These are phyloP conservation scores for Ilyonectria sp. DNA, from an alignment of 2,329 filamentous ascomycete species.

Conservation along the genomic window DNA sequence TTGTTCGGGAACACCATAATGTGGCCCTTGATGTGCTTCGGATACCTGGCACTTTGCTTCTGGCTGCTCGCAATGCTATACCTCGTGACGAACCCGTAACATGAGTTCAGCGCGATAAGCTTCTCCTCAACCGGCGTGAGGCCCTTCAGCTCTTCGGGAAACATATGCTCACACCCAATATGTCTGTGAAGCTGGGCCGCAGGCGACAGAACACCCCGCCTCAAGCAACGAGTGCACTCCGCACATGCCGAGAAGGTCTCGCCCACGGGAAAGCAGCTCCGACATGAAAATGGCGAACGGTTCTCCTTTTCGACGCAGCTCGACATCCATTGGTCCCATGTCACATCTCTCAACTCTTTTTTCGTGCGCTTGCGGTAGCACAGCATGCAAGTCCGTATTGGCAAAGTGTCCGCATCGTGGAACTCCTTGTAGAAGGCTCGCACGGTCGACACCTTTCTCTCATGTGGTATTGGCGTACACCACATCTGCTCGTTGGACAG, in stretches of 20 bases:
- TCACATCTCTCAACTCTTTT: background rate
- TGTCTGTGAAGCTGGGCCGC: conserved; percentile 7
- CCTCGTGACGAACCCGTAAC: background rate
- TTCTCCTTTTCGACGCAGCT: conserved; percentile 17
- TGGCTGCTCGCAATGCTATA: background rate
- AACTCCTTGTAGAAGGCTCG: conserved; percentile 10
- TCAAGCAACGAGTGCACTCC: conserved; percentile 17
- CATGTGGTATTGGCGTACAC: conserved; percentile 7
- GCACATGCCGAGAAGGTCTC: conserved; percentile 1
- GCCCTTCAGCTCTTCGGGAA: no score
- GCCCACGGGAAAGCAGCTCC: conserved; percentile 19
- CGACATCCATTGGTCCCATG: conserved; percentile 18
- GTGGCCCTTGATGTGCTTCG: background rate
- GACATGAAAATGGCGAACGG: conserved; percentile 18
- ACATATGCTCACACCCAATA: background rate
- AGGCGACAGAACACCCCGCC: conserved; percentile 10
- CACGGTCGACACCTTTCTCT: conserved; percentile 6
- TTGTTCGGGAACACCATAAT: no score
- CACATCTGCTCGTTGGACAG: conserved; percentile 2
- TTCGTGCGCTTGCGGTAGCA: background rate
- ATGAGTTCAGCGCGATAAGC: background rate
- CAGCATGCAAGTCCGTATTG: no score
- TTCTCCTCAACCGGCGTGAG: no score
- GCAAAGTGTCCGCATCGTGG: no score
- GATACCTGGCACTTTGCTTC: background rate